Base-by-base conservation (phyloP, 1,139 yeast species). In the Zygosaccharomyces pseudobailii region DNA sequence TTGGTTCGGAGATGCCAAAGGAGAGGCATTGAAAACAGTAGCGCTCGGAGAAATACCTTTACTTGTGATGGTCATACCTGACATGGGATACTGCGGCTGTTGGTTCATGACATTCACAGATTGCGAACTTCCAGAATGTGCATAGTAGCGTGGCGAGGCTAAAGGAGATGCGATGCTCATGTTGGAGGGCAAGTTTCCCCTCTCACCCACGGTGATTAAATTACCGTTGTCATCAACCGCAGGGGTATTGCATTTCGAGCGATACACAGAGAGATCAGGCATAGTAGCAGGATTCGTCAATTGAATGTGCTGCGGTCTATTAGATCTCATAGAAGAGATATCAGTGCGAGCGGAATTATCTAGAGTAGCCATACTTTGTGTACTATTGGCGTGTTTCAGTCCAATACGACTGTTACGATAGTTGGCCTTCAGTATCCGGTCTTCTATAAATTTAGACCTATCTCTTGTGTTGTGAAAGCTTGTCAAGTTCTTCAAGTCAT, bases 401-500 rank as follows among this genome's bases (percentile, higher is more conserved):
- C 9, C 43, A 45, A 8, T 46, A 42, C 24, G 56, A 61, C 7
- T 62, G 59, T 20, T 36, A 52, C 37, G 62, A 50, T 38, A 48
- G 49, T 48, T 58, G 39, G 52, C 52, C 52, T 51, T 62, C 52
- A 48, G 46, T 28, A 62, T 53, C 30, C 63, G 59, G 10, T 58
- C 67, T 33, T 63, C 67, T 23, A 69, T 61, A 44, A 65, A 63
- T 43, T 55, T 56, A 7, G 63, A 57, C 51, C 75, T 63, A 4
- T 71, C 74, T 5, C 50, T 49, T 10, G 69, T 62, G 3, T 58
- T 56, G 40, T 63, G 56, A 48, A 67, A 71, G 7, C 65, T 55
- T 4, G 74, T 67, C 48, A 76, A 58, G 34, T 71, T 72, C 37
- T 69, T 67, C 34, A 76, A 53, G 53, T 75, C 77, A 40, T 67